Conservation (phyloP, 2,329 filamentous ascomycete species). For the Paraphaeosphaeria sporulosa region DNA sequence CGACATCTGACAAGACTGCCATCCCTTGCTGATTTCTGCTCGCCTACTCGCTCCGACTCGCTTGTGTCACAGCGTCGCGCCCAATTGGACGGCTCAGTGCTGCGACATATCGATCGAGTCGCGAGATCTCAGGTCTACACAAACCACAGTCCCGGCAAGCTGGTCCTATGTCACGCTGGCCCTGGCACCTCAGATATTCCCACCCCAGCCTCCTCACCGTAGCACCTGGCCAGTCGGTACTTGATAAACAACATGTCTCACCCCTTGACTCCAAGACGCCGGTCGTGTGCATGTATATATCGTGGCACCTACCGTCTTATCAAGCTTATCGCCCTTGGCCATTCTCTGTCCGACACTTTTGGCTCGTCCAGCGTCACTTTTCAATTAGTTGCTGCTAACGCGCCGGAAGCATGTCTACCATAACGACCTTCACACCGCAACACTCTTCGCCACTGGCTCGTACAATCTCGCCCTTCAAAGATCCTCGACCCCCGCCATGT, state of each 20-base stretch:
- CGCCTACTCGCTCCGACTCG: constrained; percentile 32
- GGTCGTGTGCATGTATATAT: constrained; percentile 45
- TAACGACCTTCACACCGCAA: constrained; percentile 29
- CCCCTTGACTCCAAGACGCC: constrained; percentile 33
- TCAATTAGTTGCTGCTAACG: neutral
- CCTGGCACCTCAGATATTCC: constrained; percentile 31
- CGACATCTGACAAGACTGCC: constrained; percentile 40
- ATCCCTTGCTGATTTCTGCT: constrained; percentile 44
- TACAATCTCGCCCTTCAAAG: constrained; percentile 36
- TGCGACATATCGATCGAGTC: constrained; percentile 23
- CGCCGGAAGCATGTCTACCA: constrained; percentile 21
- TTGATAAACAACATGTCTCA: constrained; percentile 46
- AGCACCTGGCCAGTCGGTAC: constrained; percentile 16
- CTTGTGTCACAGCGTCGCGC: constrained; percentile 24
- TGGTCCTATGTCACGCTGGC: constrained; percentile 43
- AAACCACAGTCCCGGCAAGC: constrained; percentile 36
- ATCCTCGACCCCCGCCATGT: constrained; percentile 35
- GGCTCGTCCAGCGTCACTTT: constrained; percentile 19
- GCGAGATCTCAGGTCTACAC: constrained; percentile 37
- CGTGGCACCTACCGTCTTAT: constrained; percentile 38
- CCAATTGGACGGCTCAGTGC: constrained; percentile 32
- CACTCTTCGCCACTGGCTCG: constrained; percentile 33
- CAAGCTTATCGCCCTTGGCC: constrained; percentile 33
- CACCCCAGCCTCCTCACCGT: constrained; percentile 32
- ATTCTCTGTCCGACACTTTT: constrained; percentile 25